Evolutionary conservation across 129 eudicot genomes (phyloP).

Genomic region (Silybum marianum): DNA sequence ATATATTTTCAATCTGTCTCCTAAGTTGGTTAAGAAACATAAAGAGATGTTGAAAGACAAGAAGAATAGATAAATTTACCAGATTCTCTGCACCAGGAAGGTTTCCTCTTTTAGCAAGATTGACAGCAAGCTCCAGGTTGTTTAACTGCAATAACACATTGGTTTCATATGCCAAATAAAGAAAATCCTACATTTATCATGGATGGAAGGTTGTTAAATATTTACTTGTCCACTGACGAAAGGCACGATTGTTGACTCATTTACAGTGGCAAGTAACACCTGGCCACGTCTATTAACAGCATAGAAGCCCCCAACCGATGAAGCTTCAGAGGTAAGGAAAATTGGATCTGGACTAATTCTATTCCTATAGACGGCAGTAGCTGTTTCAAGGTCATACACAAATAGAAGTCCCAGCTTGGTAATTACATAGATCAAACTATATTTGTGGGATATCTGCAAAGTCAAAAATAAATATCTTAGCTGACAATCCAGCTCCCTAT

Average conservation of each 20-base stretch:
- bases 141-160: slow-evolving; percentile 58
- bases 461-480: slow-evolving; percentile 12
- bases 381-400: slow-evolving; percentile 92
- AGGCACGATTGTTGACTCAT: slow-evolving; percentile 90
- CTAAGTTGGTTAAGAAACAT: slow-evolving; percentile 7
- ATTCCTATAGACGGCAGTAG: slow-evolving; percentile 91
- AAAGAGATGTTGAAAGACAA: slow-evolving; percentile 4
- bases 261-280: slow-evolving; percentile 91
- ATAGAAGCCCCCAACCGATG: slow-evolving; percentile 38
- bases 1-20: neutral
- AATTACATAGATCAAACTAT: slow-evolving; percentile 77
- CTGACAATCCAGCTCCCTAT: slow-evolving; percentile 8
- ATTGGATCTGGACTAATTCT: slow-evolving; percentile 98
- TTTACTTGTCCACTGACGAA: slow-evolving; percentile 90
- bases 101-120: slow-evolving; percentile 97
- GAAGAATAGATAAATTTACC: slow-evolving; percentile 42
- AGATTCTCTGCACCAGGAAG: slow-evolving; percentile 97
- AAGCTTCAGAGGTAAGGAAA: slow-evolving; percentile 61
- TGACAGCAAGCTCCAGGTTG: slow-evolving; percentile 98
- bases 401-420: slow-evolving; percentile 94
- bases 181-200: neutral
- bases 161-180: neutral
- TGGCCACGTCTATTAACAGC: slow-evolving; percentile 59
- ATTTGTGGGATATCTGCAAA: slow-evolving; percentile 84
- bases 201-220: slow-evolving; percentile 5